phyloP scores from a whole-genome alignment of 139 green algal genomes.

The Raphidocelis subcapitata region DNA sequence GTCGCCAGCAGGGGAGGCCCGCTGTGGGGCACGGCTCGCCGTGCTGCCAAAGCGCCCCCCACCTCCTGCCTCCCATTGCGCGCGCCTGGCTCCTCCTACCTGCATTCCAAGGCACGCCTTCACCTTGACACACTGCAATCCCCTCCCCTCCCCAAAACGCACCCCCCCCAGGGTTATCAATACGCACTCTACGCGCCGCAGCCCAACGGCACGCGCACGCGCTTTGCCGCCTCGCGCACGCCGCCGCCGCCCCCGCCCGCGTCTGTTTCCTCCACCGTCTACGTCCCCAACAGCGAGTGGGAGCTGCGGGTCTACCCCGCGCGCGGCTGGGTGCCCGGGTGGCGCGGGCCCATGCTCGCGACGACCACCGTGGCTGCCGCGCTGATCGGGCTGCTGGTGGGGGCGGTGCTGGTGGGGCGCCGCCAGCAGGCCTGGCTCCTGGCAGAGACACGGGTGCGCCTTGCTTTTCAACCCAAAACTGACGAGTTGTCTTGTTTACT shows the following conservation, averaged over 20 bases:
- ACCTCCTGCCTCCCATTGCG: too few relatives aligned
- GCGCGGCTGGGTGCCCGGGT: constrained; percentile 15
- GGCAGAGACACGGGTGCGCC: constrained; percentile 9
- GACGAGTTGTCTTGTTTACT: too few relatives aligned
- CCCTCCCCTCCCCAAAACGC: too few relatives aligned
- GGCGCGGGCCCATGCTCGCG: constrained; percentile 17
- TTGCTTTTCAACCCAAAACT: too few relatives aligned
- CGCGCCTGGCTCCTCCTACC: background rate
- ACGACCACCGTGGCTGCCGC: background rate
- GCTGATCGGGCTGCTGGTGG: constrained; percentile 7
- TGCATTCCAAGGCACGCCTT: too few relatives aligned
- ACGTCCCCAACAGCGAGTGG: constrained; percentile 13
- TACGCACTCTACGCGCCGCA: constrained; percentile 15
- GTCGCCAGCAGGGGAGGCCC: too few relatives aligned
- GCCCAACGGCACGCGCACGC: background rate
- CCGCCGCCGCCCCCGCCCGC: background rate
- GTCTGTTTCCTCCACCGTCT: background rate
- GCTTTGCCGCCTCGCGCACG: background rate
- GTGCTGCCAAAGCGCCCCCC: too few relatives aligned
- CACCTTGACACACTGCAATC: too few relatives aligned
- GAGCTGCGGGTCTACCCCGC: constrained; percentile 1
- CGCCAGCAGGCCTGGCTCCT: constrained; percentile 18
- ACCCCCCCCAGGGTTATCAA: constrained; percentile 12
- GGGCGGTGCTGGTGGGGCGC: constrained; percentile 8
- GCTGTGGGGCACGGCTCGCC: too few relatives aligned